Conservation (phyloP, 1,284 basidiomycete genomes). For the Mrakiaceae sp. region DNA sequence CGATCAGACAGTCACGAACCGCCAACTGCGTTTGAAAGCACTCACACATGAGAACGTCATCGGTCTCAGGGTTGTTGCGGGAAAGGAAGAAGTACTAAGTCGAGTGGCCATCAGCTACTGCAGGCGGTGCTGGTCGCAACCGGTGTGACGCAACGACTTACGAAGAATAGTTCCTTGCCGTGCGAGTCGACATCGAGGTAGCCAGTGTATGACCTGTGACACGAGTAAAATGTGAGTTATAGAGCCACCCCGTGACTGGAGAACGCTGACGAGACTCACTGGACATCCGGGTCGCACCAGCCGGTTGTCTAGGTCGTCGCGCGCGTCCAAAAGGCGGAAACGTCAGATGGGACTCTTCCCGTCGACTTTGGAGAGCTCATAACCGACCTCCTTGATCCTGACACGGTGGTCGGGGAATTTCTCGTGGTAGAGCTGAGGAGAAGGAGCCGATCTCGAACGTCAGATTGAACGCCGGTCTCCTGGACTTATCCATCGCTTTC, state of each 20-base stretch:
- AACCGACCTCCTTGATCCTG: background rate
- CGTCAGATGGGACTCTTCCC: background rate
- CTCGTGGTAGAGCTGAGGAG: background rate
- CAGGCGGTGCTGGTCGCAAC: no score
- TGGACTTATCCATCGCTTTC: no score
- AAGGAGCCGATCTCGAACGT: background rate
- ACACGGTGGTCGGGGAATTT: background rate
- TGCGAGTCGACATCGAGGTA: slow-evolving; percentile 53
- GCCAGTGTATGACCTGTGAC: slow-evolving; percentile 32
- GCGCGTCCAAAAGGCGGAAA: no score
- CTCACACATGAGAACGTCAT: slow-evolving; percentile 33
- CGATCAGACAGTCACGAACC: no score
- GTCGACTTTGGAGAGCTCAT: background rate
- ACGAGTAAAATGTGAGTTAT: background rate
- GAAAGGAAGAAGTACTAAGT: slow-evolving; percentile 63
- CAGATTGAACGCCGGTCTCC: no score
- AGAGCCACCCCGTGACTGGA: no score
- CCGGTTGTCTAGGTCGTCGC: slow-evolving; percentile 22
- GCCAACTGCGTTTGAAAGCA: background rate
- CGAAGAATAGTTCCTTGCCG: slow-evolving; percentile 61
- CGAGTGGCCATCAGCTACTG: no score
- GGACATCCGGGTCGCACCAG: slow-evolving; percentile 35
- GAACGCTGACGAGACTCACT: background rate
- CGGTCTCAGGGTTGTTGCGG: slow-evolving; percentile 49
- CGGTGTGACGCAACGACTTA: no score